Conservation (phyloP, 2,329 filamentous ascomycete species). For the Fusarium bulbicola region DNA sequence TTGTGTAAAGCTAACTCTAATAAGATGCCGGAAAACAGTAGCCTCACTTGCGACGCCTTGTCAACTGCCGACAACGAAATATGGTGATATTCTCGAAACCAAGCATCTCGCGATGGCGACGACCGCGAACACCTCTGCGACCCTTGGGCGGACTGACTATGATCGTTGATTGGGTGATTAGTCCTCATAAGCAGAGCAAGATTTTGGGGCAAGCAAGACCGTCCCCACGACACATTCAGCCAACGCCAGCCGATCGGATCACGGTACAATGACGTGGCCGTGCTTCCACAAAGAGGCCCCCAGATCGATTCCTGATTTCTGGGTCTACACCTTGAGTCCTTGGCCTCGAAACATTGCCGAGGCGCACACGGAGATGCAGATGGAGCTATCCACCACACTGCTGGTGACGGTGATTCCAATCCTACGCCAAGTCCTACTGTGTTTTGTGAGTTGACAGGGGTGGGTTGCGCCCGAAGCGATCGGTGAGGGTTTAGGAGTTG, state of each 20-base stretch:
- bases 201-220: slow-evolving; percentile 27
- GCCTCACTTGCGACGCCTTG: not conserved
- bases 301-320: slow-evolving; percentile 38
- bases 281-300: slow-evolving; percentile 26
- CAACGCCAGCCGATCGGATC: slow-evolving; percentile 40
- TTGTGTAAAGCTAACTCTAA: not conserved
- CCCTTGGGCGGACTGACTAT: not conserved
- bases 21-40: not conserved
- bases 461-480: slow-evolving; percentile 36
- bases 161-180: slow-evolving; percentile 12
- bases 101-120: slow-evolving; percentile 13
- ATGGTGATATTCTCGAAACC: slow-evolving; percentile 13
- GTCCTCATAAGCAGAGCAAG: slow-evolving; percentile 20
- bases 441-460: slow-evolving; percentile 26
- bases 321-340: slow-evolving; percentile 25
- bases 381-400: slow-evolving; percentile 7
- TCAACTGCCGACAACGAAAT: slow-evolving; percentile 29
- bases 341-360: slow-evolving; percentile 31
- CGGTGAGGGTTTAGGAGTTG: slow-evolving; percentile 35
- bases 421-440: slow-evolving; percentile 16
- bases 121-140: not conserved
- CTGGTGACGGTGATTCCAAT: slow-evolving; percentile 27
- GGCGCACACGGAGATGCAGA: slow-evolving; percentile 21
- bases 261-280: slow-evolving; percentile 42
- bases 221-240: slow-evolving; percentile 24